Conservation (phyloP, 1,284 basidiomycete species). For the Bondarzewia mesenterica region DNA sequence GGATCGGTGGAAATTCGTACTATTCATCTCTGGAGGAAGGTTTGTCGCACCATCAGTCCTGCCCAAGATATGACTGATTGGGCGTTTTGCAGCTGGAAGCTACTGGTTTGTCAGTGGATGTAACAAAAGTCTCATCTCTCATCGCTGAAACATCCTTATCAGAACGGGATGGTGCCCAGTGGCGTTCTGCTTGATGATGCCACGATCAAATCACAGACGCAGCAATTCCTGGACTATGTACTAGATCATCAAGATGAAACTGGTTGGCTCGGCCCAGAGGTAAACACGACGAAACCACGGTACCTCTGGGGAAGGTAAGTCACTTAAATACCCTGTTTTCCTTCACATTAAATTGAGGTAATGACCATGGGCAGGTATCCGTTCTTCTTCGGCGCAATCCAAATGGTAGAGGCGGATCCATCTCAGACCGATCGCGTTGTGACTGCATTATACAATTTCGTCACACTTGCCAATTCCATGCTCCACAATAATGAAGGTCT, state of each 20-base stretch:
- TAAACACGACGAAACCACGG: slow-evolving; percentile 42
- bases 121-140: background rate
- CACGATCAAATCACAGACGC: slow-evolving; percentile 38
- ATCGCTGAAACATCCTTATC: background rate
- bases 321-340: background rate
- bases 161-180: slow-evolving; percentile 50
- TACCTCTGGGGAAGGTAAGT: slow-evolving; percentile 46
- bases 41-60: slow-evolving; percentile 13
- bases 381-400: slow-evolving; percentile 46
- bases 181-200: slow-evolving; percentile 37
- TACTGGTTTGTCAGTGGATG: slow-evolving; percentile 47
- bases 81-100: slow-evolving; percentile 34
- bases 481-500: slow-evolving; percentile 41
- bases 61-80: background rate
- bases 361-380: slow-evolving; percentile 32
- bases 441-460: slow-evolving; percentile 41
- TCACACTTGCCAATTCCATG: slow-evolving; percentile 47
- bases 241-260: slow-evolving; percentile 43
- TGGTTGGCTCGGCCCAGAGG: slow-evolving; percentile 53
- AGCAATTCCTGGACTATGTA: slow-evolving; percentile 45
- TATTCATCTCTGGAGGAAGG: slow-evolving; percentile 52
- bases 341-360: background rate
- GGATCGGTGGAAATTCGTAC: slow-evolving; percentile 41
- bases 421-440: slow-evolving; percentile 36
- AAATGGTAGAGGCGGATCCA: slow-evolving; percentile 43